Conservation (phyloP, 768 basidiomycete genomes). For the Guyanaporus albipodus region DNA sequence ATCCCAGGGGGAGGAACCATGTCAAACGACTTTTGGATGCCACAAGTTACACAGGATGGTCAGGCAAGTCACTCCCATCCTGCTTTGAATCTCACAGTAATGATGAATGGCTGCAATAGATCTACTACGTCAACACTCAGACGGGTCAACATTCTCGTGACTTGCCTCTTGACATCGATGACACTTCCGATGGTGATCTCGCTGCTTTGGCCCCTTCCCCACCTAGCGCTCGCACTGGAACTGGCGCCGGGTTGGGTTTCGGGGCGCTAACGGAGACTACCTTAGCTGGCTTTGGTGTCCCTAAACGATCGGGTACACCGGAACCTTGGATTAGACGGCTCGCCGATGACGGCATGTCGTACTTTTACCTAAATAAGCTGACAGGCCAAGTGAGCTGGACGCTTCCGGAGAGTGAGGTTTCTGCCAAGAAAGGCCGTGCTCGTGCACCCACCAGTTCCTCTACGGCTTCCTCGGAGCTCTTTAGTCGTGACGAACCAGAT, state of each 20-base stretch:
- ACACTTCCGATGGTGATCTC: slow-evolving; percentile 59
- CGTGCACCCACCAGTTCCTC: slow-evolving; percentile 34
- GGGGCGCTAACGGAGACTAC: slow-evolving; percentile 34
- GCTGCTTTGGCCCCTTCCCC: slow-evolving; percentile 53
- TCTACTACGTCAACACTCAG: slow-evolving; percentile 92
- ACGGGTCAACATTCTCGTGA: slow-evolving; percentile 81
- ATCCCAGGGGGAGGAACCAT: slow-evolving; percentile 30
- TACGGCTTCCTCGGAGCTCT: slow-evolving; percentile 30
- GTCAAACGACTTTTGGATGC: slow-evolving; percentile 87
- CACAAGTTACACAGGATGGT: slow-evolving; percentile 74
- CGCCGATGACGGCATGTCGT: slow-evolving; percentile 78
- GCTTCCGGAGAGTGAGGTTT: slow-evolving; percentile 44
- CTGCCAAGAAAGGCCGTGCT: slow-evolving; percentile 28
- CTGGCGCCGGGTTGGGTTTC: slow-evolving; percentile 50
- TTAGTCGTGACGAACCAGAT: slow-evolving; percentile 22
- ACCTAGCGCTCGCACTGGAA: slow-evolving; percentile 52
- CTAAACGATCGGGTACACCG: slow-evolving; percentile 55
- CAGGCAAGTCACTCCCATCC: slow-evolving; percentile 53
- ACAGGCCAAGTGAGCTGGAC: slow-evolving; percentile 70
- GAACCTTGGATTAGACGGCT: slow-evolving; percentile 82
- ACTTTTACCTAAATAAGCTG: slow-evolving; percentile 72
- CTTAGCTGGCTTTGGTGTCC: slow-evolving; percentile 57
- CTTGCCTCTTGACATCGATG: slow-evolving; percentile 72
- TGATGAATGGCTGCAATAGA: slow-evolving; percentile 43
- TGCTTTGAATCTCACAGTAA: not conserved